These are phyloP conservation scores for Gloeopeniophorella convolvens DNA, from an alignment of 768 basidiomycete genomes.

Conservation along the genomic window DNA sequence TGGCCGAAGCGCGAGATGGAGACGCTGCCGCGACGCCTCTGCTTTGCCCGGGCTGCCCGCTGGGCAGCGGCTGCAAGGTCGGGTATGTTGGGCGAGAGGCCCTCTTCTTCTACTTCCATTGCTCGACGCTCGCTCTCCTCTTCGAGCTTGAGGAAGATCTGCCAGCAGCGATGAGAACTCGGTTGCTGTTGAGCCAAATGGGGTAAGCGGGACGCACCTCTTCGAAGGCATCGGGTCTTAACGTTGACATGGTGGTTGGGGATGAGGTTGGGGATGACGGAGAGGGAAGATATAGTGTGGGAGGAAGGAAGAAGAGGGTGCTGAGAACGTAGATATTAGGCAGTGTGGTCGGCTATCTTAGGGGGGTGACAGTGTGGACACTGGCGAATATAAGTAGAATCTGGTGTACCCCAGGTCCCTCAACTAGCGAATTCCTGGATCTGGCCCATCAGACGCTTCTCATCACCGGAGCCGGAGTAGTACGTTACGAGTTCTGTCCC, in stretches of 20 bases:
- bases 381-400: constrained; percentile 13
- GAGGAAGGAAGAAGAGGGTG: constrained; percentile 3
- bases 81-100: constrained; percentile 2
- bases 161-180: not conserved
- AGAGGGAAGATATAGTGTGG: not conserved
- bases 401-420: constrained; percentile 5
- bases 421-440: constrained; percentile 13
- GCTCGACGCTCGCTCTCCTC: constrained; percentile 49
- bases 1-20: constrained; percentile 58
- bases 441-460: constrained; percentile 16
- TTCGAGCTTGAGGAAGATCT: constrained; percentile 57
- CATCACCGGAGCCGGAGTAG: constrained; percentile 14
- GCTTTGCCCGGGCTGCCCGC: constrained; percentile 19
- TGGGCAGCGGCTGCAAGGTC: constrained; percentile 7
- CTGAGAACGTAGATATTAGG: constrained; percentile 6
- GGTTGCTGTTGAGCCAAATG: not conserved
- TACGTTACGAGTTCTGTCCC: constrained; percentile 15
- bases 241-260: constrained; percentile 5
- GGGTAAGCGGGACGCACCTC: constrained; percentile 11
- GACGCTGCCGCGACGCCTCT: constrained; percentile 42
- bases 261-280: not conserved
- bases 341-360: constrained; percentile 1
- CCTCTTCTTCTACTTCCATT: constrained; percentile 27
- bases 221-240: constrained; percentile 18
- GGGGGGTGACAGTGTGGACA: too few relatives aligned